Conservation (phyloP, 192 early-diverging fungal genomes). For the Backusella psychrophila region DNA sequence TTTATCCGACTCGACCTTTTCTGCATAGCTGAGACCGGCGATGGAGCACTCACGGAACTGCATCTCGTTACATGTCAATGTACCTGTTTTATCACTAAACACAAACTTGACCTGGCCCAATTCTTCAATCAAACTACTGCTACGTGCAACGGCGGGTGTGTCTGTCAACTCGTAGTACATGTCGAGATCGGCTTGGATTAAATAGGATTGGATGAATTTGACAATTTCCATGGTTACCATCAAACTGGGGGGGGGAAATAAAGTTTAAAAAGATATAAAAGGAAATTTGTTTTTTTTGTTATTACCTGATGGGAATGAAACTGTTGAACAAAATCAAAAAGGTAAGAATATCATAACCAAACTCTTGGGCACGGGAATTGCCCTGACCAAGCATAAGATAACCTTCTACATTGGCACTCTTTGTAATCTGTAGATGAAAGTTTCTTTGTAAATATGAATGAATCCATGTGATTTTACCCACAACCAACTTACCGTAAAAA, state of each 20-base stretch:
- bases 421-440: slow-evolving; percentile 25
- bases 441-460: background rate
- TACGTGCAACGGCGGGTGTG: slow-evolving; percentile 92
- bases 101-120: slow-evolving; percentile 91
- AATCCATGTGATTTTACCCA: background rate
- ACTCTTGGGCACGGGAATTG: slow-evolving; percentile 42
- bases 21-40: slow-evolving; percentile 90
- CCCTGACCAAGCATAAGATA: slow-evolving; percentile 27
- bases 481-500: slow-evolving; percentile 44
- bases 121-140: slow-evolving; percentile 92
- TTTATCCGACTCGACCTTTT: slow-evolving; percentile 86
- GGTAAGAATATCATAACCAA: slow-evolving; percentile 90
- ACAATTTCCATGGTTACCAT: slow-evolving; percentile 99
- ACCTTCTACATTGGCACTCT: slow-evolving; percentile 43
- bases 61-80: slow-evolving; percentile 50
- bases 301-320: slow-evolving; percentile 90
- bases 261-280: background rate
- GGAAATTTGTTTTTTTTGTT: background rate
- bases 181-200: slow-evolving; percentile 93
- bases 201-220: slow-evolving; percentile 84
- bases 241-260: slow-evolving; percentile 66
- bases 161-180: slow-evolving; percentile 95
- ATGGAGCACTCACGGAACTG: slow-evolving; percentile 88
- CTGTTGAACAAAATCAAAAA: slow-evolving; percentile 99
- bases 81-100: slow-evolving; percentile 31